Evolutionary conservation across 2,329 filamentous ascomycete species (phyloP).

Genomic region (Pestalotiopsis sp.): DNA sequence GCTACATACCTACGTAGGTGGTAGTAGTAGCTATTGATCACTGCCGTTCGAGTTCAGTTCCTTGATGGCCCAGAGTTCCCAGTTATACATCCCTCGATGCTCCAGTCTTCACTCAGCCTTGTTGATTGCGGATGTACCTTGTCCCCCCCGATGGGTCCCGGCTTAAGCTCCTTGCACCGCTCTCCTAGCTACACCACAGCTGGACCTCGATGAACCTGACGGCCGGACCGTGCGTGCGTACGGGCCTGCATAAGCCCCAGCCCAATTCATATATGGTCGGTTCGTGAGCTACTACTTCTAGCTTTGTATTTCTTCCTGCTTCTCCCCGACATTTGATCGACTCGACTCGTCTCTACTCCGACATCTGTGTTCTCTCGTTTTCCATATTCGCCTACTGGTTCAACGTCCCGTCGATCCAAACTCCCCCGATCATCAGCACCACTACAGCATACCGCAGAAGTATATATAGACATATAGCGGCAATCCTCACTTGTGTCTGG

Average conservation of each 20-base stretch:
- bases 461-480: conserved; percentile 1
- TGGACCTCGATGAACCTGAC: neutral
- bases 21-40: neutral
- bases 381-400: neutral
- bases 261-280: conserved; percentile 1
- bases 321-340: conserved; percentile 3
- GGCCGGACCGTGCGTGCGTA: conserved; percentile 1
- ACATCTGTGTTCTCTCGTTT: neutral
- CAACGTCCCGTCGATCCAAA: neutral
- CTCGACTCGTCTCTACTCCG: neutral
- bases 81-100: neutral
- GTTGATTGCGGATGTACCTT: conserved; percentile 2
- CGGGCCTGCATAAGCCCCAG: conserved; percentile 11
- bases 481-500: neutral
- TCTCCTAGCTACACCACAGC: neutral
- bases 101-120: conserved; percentile 2
- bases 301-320: conserved; percentile 10
- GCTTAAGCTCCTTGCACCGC: neutral
- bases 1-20: neutral
- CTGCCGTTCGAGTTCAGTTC: neutral
- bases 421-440: neutral
- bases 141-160: neutral
- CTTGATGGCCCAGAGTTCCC: neutral
- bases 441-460: neutral
- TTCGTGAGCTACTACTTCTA: neutral